phyloP scores from a whole-genome alignment of 1,284 basidiomycete species.

The Sporisorium iseilematis-ciliati region DNA sequence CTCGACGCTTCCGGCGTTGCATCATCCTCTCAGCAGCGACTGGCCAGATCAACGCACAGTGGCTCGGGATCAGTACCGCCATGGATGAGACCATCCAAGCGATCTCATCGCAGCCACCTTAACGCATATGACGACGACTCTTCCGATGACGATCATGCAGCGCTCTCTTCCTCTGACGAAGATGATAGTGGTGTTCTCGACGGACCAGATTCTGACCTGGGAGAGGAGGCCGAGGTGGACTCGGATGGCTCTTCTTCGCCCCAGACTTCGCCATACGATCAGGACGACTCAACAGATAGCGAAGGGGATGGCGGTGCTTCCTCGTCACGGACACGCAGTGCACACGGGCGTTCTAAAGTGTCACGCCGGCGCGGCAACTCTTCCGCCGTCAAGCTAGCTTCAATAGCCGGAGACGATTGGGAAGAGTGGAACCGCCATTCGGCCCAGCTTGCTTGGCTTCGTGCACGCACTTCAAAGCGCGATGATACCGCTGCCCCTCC shows the following conservation, averaged over 20 bases:
- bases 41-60: not conserved
- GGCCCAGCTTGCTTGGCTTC: constrained; percentile 27
- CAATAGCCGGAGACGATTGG: constrained; percentile 37
- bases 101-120: constrained; percentile 12
- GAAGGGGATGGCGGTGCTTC: constrained; percentile 43
- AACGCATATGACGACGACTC: constrained; percentile 30
- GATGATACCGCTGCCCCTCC: constrained; percentile 1
- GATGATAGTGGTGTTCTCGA: constrained; percentile 14
- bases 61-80: constrained; percentile 20
- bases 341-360: not conserved
- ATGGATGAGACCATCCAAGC: constrained; percentile 35
- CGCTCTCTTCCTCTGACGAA: constrained; percentile 31
- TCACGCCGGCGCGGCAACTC: constrained; percentile 5
- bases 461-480: constrained; percentile 13
- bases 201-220: constrained; percentile 11
- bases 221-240: constrained; percentile 13
- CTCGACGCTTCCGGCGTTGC: not conserved
- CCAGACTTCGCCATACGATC: constrained; percentile 32
- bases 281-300: constrained; percentile 34
- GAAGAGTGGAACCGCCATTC: constrained; percentile 52
- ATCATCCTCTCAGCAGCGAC: constrained; percentile 7
- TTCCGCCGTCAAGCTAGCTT: constrained; percentile 23
- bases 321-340: not conserved
- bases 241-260: constrained; percentile 26
- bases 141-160: constrained; percentile 33